Conservation (phyloP, 768 basidiomycete species). For the Boletus insuetus region DNA sequence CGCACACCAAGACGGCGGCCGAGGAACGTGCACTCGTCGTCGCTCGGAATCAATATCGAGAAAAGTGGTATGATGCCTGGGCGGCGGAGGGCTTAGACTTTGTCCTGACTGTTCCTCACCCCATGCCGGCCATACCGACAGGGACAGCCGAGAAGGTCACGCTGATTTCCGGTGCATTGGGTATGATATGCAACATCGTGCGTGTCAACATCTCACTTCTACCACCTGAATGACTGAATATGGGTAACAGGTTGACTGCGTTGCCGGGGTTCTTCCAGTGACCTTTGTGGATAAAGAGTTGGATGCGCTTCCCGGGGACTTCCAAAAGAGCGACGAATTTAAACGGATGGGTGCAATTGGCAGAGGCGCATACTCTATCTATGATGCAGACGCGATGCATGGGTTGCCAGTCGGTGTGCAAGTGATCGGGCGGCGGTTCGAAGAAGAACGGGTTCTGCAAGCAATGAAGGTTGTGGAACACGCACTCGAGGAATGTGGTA, state of each 20-base stretch:
- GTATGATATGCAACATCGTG: slow-evolving; percentile 45
- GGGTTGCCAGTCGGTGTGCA: slow-evolving; percentile 70
- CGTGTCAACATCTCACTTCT: slow-evolving; percentile 13
- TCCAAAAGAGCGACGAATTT: slow-evolving; percentile 23
- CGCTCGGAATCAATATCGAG: slow-evolving; percentile 23
- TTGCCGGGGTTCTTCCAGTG: slow-evolving; percentile 60
- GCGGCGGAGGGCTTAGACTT: slow-evolving; percentile 39
- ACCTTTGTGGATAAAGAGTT: slow-evolving; percentile 45
- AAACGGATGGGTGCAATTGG: slow-evolving; percentile 43
- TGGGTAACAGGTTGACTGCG: slow-evolving; percentile 45
- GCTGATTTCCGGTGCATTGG: slow-evolving; percentile 31
- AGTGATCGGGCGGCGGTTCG: slow-evolving; percentile 56
- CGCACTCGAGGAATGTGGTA: slow-evolving; percentile 22
- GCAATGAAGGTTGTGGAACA: slow-evolving; percentile 61
- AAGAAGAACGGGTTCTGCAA: slow-evolving; percentile 72
- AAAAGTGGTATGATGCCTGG: slow-evolving; percentile 39
- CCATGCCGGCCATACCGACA: slow-evolving; percentile 38
- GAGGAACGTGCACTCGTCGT: slow-evolving; percentile 31
- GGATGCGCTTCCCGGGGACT: slow-evolving; percentile 38
- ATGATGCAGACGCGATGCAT: slow-evolving; percentile 61
- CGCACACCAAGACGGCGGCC: slow-evolving; percentile 29
- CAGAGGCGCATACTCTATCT: slow-evolving; percentile 47
- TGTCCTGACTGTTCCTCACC: slow-evolving; percentile 38
- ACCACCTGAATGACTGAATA: neutral
- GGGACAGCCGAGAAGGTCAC: slow-evolving; percentile 34